Evolutionary conservation across 2,329 filamentous ascomycete genomes (phyloP).

Genomic region (Aschersonia sp.): DNA sequence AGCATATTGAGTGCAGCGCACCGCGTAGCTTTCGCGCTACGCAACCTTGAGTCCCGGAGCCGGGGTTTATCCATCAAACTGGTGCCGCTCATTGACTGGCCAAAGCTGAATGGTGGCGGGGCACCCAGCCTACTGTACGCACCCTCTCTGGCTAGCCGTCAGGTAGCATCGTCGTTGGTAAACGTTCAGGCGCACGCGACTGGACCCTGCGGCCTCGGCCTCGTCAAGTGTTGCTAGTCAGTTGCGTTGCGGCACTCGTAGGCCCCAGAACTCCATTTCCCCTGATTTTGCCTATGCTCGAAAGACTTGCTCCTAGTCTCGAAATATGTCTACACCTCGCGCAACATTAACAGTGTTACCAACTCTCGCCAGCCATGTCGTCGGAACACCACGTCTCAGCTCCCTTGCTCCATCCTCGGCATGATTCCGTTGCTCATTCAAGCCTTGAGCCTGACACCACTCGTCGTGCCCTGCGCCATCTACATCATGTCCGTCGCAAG

Average conservation of each 20-base stretch:
- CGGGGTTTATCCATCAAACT: constrained; percentile 5
- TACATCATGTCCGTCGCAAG: constrained; percentile 3
- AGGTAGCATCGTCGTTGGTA: too few species aligned
- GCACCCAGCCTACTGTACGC: too few species aligned
- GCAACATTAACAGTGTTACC: not conserved
- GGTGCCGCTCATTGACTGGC: not conserved
- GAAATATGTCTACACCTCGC: not conserved
- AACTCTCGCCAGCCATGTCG: not conserved
- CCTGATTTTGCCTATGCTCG: not conserved
- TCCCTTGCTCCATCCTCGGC: constrained; percentile 1
- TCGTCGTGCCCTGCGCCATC: constrained; percentile 1
- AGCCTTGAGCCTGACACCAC: constrained; percentile 1
- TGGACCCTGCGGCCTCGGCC: too few species aligned
- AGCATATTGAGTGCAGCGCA: not conserved
- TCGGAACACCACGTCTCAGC: not conserved
- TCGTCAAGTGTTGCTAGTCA: too few species aligned
- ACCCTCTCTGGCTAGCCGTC: too few species aligned
- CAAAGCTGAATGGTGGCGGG: too few species aligned
- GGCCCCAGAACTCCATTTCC: too few species aligned
- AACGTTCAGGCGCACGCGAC: too few species aligned
- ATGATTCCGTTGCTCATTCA: not conserved
- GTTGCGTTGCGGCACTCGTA: too few species aligned
- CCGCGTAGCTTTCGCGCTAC: too few species aligned
- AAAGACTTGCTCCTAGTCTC: not conserved
- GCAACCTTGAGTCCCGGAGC: not conserved